Conservation (phyloP, 768 basidiomycete genomes). For the Chalciporus sphaerocephalus region DNA sequence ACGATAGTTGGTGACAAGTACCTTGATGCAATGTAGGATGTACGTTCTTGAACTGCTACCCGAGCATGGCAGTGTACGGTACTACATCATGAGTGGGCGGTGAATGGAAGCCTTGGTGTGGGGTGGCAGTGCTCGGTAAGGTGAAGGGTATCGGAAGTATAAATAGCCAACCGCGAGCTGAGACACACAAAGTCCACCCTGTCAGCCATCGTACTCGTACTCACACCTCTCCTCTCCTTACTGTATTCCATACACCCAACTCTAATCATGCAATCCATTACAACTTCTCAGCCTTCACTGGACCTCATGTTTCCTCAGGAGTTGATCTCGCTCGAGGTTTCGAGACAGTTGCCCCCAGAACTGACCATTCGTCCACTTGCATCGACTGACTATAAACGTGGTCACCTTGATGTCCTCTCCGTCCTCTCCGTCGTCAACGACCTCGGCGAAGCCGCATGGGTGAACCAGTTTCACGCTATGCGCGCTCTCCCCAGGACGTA, state of each 20-base stretch:
- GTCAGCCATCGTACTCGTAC: not conserved
- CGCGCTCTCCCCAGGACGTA: conserved; percentile 61
- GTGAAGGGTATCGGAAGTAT: not conserved
- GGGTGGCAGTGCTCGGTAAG: conserved; percentile 15
- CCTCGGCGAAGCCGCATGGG: conserved; percentile 64
- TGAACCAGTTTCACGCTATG: conserved; percentile 60
- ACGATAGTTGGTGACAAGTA: not conserved
- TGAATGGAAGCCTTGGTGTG: too few relatives aligned
- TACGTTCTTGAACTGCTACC: not conserved
- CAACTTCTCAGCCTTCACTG: conserved; percentile 57
- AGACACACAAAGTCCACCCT: not conserved
- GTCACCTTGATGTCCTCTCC: conserved; percentile 77
- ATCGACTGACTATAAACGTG: conserved; percentile 74
- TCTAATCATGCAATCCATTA: conserved; percentile 8
- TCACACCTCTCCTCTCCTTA: conserved; percentile 5
- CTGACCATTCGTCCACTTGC: conserved; percentile 76
- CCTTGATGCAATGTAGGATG: not conserved
- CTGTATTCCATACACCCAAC: not conserved
- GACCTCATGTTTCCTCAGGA: conserved; percentile 75
- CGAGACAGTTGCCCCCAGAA: conserved; percentile 52
- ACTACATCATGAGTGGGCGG: too few relatives aligned
- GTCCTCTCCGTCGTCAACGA: conserved; percentile 69
- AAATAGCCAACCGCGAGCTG: not conserved
- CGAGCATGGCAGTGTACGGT: not conserved
- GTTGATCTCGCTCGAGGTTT: conserved; percentile 65